Conservation (phyloP, 441 rosid genomes). For the Syzygium malaccense region DNA sequence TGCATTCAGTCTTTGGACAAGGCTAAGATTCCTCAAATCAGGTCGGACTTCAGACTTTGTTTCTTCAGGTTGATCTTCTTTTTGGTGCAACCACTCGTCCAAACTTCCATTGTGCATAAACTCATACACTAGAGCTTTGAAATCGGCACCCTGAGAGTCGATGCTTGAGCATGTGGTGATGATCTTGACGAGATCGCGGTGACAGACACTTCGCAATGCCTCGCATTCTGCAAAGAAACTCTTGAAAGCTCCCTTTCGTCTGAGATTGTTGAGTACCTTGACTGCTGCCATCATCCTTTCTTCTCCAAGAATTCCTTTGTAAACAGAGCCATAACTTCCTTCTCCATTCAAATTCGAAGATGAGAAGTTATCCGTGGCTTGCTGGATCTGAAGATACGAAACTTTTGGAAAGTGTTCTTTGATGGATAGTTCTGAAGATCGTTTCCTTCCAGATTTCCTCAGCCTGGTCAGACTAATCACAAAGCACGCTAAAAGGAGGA, state of each 20-base stretch:
- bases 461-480: not conserved
- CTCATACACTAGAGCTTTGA: conserved; percentile 6
- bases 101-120: conserved; percentile 9
- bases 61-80: not conserved
- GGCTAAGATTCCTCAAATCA: not conserved
- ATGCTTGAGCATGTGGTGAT: conserved; percentile 2
- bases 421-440: not conserved
- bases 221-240: conserved; percentile 10
- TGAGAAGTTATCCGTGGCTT: conserved; percentile 7
- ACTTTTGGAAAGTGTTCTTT: not conserved
- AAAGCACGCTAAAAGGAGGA: not conserved
- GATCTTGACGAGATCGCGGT: conserved; percentile 3
- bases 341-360: not conserved
- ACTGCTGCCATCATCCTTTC: not conserved
- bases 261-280: conserved; percentile 2
- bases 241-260: not conserved
- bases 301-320: not conserved
- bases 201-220: not conserved
- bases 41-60: not conserved
- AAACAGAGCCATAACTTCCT: conserved; percentile 1
- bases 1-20: conserved; percentile 18
- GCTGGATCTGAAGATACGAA: not conserved
- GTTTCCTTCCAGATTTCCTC: not conserved
- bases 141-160: not conserved
- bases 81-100: conserved; percentile 21